phyloP scores from a whole-genome alignment of 805 yeast genomes.

The Yamadazyma nakazawae region DNA sequence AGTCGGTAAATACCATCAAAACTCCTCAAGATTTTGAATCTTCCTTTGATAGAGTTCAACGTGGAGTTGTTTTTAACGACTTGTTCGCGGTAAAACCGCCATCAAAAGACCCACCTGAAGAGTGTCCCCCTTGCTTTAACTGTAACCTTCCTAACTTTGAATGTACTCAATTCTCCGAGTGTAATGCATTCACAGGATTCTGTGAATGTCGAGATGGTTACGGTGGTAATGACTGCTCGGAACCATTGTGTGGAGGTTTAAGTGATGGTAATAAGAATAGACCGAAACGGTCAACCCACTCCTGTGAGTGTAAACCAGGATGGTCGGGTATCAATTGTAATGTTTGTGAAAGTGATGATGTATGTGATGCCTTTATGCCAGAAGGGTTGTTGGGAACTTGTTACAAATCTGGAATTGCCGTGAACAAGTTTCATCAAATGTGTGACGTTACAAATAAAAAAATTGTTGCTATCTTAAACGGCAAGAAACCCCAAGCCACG shows the following conservation, averaged over 20 bases:
- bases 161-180: conserved; percentile 86
- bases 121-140: conserved; percentile 90
- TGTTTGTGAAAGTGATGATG: conserved; percentile 67
- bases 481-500: conserved; percentile 85
- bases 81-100: conserved; percentile 15
- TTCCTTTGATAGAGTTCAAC: conserved; percentile 9
- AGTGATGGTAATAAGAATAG: conserved; percentile 58
- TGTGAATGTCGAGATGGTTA: conserved; percentile 92
- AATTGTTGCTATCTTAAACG: conserved; percentile 74
- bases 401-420: conserved; percentile 78
- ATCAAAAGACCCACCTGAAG: conserved; percentile 2
- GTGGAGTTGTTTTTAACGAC: conserved; percentile 18
- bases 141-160: conserved; percentile 88
- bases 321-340: conserved; percentile 97
- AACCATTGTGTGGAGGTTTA: conserved; percentile 83
- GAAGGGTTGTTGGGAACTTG: conserved; percentile 84
- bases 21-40: conserved; percentile 5
- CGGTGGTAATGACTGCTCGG: conserved; percentile 89
- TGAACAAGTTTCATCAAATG: conserved; percentile 79
- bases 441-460: conserved; percentile 92
- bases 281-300: conserved; percentile 55
- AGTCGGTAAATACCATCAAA: not conserved
- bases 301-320: conserved; percentile 77
- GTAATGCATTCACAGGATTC: conserved; percentile 83
- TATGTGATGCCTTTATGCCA: conserved; percentile 87